Evolutionary conservation across 1,284 basidiomycete genomes (phyloP), one percentile per base, ranked within the genome.

Genomic region (Phlebopus sp.): DNA sequence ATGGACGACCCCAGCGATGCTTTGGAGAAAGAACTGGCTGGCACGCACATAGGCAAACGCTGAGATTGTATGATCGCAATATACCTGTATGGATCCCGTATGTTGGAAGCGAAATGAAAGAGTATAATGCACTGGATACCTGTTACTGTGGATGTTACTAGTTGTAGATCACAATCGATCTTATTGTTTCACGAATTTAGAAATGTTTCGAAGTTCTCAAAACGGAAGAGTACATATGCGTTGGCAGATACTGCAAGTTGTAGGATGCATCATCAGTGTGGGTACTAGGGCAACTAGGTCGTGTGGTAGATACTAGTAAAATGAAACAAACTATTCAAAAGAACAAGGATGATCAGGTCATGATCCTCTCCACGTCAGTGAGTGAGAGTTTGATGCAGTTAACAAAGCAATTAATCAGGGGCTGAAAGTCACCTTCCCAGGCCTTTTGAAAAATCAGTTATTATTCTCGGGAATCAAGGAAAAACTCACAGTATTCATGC

Each of bases 1-100:
- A 79, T 83, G 67, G 92, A 94, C 59, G 86, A 96, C 64, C 92
- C 92, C 4, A 86, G 86, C 52, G 87, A 84, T 46, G 90, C 90
- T 57, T 78, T 96, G 15, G 92, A 95, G 65, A 81, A 84, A 39
- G 89, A 94, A 64, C 74, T 95, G 34, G 90, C 84, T 14, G 79
- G 79, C 42, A 82, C 83, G 31, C 81, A 83, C 56, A 58, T 80
- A 9, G 70, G 64, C 19, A 59, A 53, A 23, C 59, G 59, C 40
- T 68, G 44, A 64, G 32, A 23, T 32, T 19, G 29, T 39, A 29
- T 29, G 30, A 19, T 37, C 19, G 17, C 41, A 52, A 43, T 49
- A 56, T 54, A 59, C 38, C 31, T 47, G 19, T 35, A 25, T 14
- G 31, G 52, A n/a, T 42, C 19, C 18, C 21, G 23, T 21, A 10